phyloP scores from a whole-genome alignment of 768 basidiomycete genomes.

The Amanita thiersii region DNA sequence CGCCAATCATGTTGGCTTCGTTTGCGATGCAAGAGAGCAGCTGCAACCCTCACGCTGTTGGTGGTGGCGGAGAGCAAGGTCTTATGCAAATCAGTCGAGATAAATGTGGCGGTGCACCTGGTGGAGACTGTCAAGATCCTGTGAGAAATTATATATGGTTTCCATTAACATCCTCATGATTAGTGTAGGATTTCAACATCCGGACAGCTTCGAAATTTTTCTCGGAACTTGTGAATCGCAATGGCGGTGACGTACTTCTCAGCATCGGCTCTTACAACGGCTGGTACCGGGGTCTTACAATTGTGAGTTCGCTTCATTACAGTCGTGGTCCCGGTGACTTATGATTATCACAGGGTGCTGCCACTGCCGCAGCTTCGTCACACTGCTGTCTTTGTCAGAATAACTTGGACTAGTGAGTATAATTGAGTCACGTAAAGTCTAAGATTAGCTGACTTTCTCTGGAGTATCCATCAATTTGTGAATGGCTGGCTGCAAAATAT shows the following conservation, averaged over 20 bases:
- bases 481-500: constrained; percentile 67
- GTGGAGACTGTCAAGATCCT: constrained; percentile 37
- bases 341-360: constrained; percentile 29
- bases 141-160: constrained; percentile 20
- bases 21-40: constrained; percentile 83
- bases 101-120: constrained; percentile 59
- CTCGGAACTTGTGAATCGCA: constrained; percentile 33
- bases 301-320: constrained; percentile 23
- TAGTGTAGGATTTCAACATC: constrained; percentile 66
- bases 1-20: constrained; percentile 72
- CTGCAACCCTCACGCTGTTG: constrained; percentile 60
- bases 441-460: constrained; percentile 6
- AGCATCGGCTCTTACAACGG: constrained; percentile 75
- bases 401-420: constrained; percentile 77
- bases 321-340: constrained; percentile 1
- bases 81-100: constrained; percentile 80
- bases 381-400: constrained; percentile 68
- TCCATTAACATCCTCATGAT: neutral
- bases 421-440: constrained; percentile 1
- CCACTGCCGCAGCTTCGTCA: constrained; percentile 47
- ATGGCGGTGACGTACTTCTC: constrained; percentile 45
- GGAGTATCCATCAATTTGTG: constrained; percentile 57
- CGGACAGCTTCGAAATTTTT: constrained; percentile 57
- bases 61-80: constrained; percentile 77
- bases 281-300: constrained; percentile 53